Conservation (phyloP, 257 asterid genomes). For the Scutellaria barbata region DNA sequence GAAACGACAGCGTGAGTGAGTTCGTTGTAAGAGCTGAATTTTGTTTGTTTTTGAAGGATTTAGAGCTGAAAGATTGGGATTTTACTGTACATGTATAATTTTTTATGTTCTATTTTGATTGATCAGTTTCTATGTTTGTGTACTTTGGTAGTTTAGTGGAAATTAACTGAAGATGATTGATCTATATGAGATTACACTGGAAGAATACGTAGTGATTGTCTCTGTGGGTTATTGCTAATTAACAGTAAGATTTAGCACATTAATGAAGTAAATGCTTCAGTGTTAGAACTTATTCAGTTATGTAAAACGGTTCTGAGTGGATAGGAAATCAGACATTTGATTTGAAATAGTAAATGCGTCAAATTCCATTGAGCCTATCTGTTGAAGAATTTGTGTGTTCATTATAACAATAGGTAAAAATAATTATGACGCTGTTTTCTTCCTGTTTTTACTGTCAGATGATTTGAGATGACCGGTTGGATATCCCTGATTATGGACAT, state of each 20-base stretch:
- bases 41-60: conserved; percentile 22
- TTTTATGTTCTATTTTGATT: conserved; percentile 19
- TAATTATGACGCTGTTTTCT: conserved; percentile 28
- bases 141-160: conserved; percentile 5
- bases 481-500: conserved; percentile 24
- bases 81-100: background rate
- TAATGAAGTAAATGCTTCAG: conserved; percentile 25
- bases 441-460: conserved; percentile 30
- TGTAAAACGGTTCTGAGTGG: background rate
- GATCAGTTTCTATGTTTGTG: conserved; percentile 18
- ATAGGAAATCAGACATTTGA: conserved; percentile 13
- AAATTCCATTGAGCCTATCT: conserved; percentile 25
- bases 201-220: background rate
- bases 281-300: background rate
- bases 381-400: conserved; percentile 3
- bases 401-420: background rate
- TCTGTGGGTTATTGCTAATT: background rate
- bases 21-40: conserved; percentile 40
- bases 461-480: conserved; percentile 27
- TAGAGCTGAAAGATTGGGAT: background rate
- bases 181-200: conserved; percentile 16
- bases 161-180: conserved; percentile 15
- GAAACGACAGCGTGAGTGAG: conserved; percentile 41
- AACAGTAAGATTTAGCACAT: conserved; percentile 1
- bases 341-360: background rate